Conservation (phyloP, 169 alveolate species). For the Cryptosporidium xiaoi region DNA sequence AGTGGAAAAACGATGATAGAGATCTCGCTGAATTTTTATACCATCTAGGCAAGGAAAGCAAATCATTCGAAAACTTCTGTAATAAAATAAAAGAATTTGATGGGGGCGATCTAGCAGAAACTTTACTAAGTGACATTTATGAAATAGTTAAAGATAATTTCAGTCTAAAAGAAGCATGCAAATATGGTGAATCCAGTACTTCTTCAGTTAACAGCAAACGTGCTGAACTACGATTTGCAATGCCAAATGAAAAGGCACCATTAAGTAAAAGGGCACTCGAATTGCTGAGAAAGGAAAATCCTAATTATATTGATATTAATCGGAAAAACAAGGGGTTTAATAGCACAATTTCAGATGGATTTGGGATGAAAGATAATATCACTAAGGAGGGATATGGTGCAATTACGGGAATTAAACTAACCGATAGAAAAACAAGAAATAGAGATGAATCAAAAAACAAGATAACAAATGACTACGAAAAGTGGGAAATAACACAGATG, state of each 20-base stretch:
- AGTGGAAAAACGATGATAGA: slow-evolving; percentile 49
- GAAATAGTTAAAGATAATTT: neutral
- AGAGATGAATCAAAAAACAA: neutral
- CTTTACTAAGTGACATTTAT: slow-evolving; percentile 3
- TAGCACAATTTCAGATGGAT: slow-evolving; percentile 35
- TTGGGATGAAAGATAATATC: slow-evolving; percentile 35
- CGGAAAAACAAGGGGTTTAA: slow-evolving; percentile 4
- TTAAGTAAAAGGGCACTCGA: slow-evolving; percentile 40
- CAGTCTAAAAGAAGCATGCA: neutral
- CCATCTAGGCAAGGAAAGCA: slow-evolving; percentile 5
- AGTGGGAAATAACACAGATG: slow-evolving; percentile 75
- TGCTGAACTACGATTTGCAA: slow-evolving; percentile 23
- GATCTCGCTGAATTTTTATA: slow-evolving; percentile 50
- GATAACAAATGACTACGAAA: slow-evolving; percentile 77
- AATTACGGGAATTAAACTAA: slow-evolving; percentile 86
- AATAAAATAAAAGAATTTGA: neutral
- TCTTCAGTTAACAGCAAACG: neutral
- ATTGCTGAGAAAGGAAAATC: slow-evolving; percentile 45
- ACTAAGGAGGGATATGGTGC: slow-evolving; percentile 78
- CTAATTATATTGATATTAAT: slow-evolving; percentile 13
- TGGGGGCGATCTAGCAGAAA: slow-evolving; percentile 2
- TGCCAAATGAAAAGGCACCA: slow-evolving; percentile 65
- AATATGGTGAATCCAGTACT: neutral
- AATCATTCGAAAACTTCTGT: slow-evolving; percentile 13
- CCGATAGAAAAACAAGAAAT: neutral